Base-by-base conservation (phyloP, 2,329 filamentous ascomycete genomes). In the Furcasterigmium furcatum region DNA sequence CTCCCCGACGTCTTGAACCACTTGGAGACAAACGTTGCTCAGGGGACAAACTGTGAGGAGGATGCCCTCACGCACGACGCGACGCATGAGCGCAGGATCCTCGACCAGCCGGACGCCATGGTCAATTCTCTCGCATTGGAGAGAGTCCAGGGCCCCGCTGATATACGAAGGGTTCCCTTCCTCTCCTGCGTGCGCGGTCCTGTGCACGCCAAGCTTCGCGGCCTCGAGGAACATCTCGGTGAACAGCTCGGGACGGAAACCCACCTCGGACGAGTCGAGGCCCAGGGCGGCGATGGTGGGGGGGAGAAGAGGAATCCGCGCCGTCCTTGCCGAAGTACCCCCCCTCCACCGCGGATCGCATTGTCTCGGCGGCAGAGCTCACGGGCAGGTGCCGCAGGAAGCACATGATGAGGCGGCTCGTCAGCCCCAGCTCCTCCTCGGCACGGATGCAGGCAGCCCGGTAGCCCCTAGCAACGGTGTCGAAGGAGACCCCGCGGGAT, bases 131-230 rank as follows among this genome's bases (percentile, higher is more conserved):
- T 7, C 12, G 12, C 12, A 7, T 19, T 72, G 66, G 32, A 87
- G 71, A 24, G 68, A 55, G 51, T 85, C 77, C 36, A 88, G 66
- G 3, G 84, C 81, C 32, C 71, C 70, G 16, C 66, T 63, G 52
- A 89, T 82, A 61, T 85, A 87, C 5, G 71, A 72, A 5, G 82
- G 66, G 18, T 85, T 83, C 1, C 84, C 85, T 58, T 91, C 87
- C 61, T 91, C 87, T 44, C 87, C 86, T 3, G 84, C 85, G 60
- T 91, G 87, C 2, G 85, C 81, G 0, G 87, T 91, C n/a, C 81
- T 71, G 21, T 72, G 67, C 40, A 87, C 71, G 1, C 79, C 79
- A 27, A 67, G 67, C 22, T 62, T 61, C 1, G 80, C 83, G 18
- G 72, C 68, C 2, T 60, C 65, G 57, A 54, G 52, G 47, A 84